These are phyloP conservation scores for Achlya hypogyna DNA, from an alignment of 352 stramenopile genomes.

Conservation along the genomic window DNA sequence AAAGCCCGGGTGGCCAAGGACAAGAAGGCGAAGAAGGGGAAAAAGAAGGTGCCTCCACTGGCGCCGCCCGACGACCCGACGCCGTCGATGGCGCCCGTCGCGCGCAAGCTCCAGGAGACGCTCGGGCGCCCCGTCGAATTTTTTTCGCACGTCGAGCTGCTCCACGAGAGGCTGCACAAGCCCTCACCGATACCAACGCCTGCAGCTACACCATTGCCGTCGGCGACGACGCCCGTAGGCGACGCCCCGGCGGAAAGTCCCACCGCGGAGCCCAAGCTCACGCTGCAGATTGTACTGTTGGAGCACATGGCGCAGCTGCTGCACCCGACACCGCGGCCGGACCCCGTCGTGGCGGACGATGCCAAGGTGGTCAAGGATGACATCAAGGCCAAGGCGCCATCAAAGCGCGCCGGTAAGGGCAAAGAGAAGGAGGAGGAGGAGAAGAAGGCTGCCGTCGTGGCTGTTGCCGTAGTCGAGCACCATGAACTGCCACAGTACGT, in stretches of 20 bases:
- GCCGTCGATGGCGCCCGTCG: background rate
- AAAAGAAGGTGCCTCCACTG: background rate
- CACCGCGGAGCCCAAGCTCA: background rate
- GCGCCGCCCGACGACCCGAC: background rate
- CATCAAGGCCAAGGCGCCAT: slow-evolving; percentile 3
- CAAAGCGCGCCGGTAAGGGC: background rate
- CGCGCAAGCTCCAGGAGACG: background rate
- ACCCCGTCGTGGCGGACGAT: background rate
- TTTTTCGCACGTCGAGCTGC: background rate
- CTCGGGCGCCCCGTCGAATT: background rate
- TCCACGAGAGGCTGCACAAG: background rate
- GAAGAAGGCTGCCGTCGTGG: background rate
- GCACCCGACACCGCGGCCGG: background rate
- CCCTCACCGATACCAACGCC: background rate
- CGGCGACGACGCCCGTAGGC: background rate
- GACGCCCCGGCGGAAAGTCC: no score
- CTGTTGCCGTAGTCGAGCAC: background rate
- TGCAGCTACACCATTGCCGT: background rate
- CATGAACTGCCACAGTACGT: background rate
- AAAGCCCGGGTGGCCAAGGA: background rate
- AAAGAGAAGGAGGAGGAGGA: slow-evolving; percentile 2
- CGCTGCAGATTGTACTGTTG: background rate
- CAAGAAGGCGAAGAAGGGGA: background rate
- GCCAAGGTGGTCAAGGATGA: background rate
- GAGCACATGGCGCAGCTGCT: background rate